Conservation (phyloP, 441 rosid genomes). For the Populus hybrid region DNA sequence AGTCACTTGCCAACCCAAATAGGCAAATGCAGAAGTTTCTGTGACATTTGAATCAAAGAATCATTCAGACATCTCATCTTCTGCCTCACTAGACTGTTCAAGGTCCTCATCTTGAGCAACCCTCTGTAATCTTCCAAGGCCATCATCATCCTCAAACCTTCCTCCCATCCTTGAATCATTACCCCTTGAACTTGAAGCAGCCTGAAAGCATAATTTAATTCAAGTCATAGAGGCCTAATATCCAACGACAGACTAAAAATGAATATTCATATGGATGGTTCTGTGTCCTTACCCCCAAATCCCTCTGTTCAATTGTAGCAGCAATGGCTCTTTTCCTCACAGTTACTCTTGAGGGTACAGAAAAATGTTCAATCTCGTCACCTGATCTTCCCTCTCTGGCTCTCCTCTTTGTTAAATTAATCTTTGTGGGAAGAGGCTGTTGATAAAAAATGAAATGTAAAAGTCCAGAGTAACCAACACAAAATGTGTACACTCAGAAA, state of each 20-base stretch:
- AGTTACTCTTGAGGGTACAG: slow-evolving; percentile 73
- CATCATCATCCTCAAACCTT: slow-evolving; percentile 45
- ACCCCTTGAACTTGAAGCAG: slow-evolving; percentile 42
- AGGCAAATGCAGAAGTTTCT: too few relatives aligned
- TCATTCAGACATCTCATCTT: slow-evolving; percentile 75
- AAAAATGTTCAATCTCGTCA: slow-evolving; percentile 85
- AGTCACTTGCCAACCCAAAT: too few relatives aligned
- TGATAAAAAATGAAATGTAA: slow-evolving; percentile 1
- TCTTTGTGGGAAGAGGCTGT: slow-evolving; percentile 90
- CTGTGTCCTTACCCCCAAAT: slow-evolving; percentile 53
- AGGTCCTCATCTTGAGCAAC: slow-evolving; percentile 11
- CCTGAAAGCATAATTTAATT: slow-evolving; percentile 42
- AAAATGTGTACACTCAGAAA: background rate
- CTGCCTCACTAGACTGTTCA: slow-evolving; percentile 59
- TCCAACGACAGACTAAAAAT: background rate
- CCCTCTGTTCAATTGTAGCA: slow-evolving; percentile 62
- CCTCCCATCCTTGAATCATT: slow-evolving; percentile 51
- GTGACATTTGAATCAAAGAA: background rate
- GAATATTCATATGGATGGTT: background rate
- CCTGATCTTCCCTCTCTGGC: slow-evolving; percentile 78
- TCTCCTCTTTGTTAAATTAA: slow-evolving; percentile 76
- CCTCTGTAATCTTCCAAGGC: slow-evolving; percentile 42
- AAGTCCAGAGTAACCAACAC: slow-evolving; percentile 7
- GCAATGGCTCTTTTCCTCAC: slow-evolving; percentile 62
- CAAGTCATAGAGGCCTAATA: background rate